Evolutionary conservation across 768 basidiomycete genomes (phyloP).

Genomic region (Mycena indigotica): DNA sequence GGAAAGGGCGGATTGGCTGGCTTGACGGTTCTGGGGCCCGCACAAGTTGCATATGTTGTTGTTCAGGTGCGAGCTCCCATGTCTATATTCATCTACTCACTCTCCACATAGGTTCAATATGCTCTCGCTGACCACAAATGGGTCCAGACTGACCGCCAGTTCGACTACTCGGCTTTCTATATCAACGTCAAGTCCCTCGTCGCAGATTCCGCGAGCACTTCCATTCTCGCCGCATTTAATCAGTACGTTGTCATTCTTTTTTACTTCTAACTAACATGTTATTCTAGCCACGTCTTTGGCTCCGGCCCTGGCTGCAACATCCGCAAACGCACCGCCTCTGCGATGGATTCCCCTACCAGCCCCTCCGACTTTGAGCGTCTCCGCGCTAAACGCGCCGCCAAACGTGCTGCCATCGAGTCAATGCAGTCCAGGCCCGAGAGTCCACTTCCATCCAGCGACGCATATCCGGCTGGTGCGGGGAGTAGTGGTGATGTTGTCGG

Average conservation of each 20-base stretch:
- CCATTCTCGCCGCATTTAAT: background rate
- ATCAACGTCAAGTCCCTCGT: background rate
- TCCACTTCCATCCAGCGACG: too few species aligned
- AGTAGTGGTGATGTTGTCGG: too few species aligned
- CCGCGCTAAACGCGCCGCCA: constrained; percentile 25
- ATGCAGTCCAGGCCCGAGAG: too few species aligned
- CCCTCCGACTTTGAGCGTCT: background rate
- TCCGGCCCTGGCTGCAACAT: background rate
- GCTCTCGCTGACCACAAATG: background rate
- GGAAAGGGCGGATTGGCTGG: background rate
- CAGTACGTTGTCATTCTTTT: background rate
- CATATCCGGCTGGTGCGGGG: too few species aligned
- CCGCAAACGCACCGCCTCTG: background rate
- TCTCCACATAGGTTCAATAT: background rate
- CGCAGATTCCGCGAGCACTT: background rate
- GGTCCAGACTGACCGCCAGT: background rate
- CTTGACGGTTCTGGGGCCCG: background rate
- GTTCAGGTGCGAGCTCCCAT: background rate
- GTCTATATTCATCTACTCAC: background rate
- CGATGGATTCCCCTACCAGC: background rate
- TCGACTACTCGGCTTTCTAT: background rate
- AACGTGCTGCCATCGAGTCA: constrained; percentile 50
- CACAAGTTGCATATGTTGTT: background rate
- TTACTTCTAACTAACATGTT: background rate
- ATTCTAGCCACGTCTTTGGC: background rate